Conservation (phyloP, 2,329 filamentous ascomycete genomes). For the Alternaria ventricosa region DNA sequence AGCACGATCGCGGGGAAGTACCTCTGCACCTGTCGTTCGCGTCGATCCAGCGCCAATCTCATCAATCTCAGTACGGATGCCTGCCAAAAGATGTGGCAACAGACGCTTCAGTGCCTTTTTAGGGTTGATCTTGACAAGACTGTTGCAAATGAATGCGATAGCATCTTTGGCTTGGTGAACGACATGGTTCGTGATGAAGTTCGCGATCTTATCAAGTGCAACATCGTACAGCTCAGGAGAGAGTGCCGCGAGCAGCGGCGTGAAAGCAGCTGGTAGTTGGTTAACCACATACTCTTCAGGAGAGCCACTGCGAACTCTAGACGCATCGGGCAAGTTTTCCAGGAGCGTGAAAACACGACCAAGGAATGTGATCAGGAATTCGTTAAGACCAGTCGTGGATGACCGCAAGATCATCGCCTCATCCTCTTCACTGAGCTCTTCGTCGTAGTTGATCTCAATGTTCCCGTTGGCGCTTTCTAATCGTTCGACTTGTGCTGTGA, state of each 20-base stretch:
- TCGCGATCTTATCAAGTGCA: conserved; percentile 87
- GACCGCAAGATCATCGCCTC: conserved; percentile 89
- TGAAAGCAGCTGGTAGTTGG: conserved; percentile 87
- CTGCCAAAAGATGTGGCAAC: conserved; percentile 86
- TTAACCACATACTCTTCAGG: conserved; percentile 98
- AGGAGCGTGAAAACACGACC: conserved; percentile 94
- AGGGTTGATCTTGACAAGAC: conserved; percentile 92
- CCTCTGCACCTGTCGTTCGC: conserved; percentile 89
- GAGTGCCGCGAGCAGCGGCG: conserved; percentile 85
- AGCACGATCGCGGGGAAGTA: conserved; percentile 88
- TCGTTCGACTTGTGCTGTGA: conserved; percentile 89
- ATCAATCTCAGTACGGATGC: conserved; percentile 95
- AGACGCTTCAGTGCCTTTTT: conserved; percentile 91
- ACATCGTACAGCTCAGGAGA: conserved; percentile 94
- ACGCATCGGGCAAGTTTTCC: conserved; percentile 92
- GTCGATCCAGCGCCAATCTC: conserved; percentile 96
- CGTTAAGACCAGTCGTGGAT: conserved; percentile 90
- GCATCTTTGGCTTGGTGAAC: conserved; percentile 96
- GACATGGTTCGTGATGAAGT: conserved; percentile 91
- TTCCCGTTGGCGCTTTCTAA: conserved; percentile 89
- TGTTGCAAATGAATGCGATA: conserved; percentile 98
- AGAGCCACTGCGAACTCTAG: conserved; percentile 84
- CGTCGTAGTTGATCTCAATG: conserved; percentile 83
- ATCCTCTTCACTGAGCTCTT: conserved; percentile 81
- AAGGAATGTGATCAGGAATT: conserved; percentile 88